A percentile compares a stretch with the other conserved stretches of the same genome.
Evolutionary conservation across 2,329 filamentous ascomycete genomes (phyloP).

Genomic region (Aspergillus sergii): DNA sequence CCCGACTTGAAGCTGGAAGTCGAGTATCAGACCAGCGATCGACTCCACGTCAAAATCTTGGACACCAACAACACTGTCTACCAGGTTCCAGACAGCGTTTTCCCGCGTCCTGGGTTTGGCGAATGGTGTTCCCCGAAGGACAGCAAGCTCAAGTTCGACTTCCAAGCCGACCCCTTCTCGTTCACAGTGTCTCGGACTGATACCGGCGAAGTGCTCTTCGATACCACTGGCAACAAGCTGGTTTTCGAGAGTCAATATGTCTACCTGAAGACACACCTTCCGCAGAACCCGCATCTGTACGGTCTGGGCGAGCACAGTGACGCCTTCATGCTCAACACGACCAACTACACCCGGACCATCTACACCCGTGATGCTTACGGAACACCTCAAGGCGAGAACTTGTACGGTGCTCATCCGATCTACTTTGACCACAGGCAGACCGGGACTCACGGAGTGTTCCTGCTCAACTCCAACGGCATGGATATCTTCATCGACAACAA

Average conservation of each 20-base stretch:
- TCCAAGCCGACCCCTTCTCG: background rate
- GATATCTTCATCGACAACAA: slow-evolving; percentile 70
- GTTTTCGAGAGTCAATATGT: slow-evolving; percentile 76
- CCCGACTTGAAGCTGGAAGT: slow-evolving; percentile 55
- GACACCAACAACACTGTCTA: background rate
- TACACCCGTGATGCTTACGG: background rate
- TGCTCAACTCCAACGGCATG: slow-evolving; percentile 75
- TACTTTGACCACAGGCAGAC: slow-evolving; percentile 67
- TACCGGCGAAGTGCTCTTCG: slow-evolving; percentile 53
- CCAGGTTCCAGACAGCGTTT: background rate
- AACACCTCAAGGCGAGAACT: slow-evolving; percentile 46
- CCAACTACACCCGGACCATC: background rate
- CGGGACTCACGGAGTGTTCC: slow-evolving; percentile 67
- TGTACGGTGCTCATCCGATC: slow-evolving; percentile 73
- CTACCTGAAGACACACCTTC: slow-evolving; percentile 67
- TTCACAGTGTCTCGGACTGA: slow-evolving; percentile 44
- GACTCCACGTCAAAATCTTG: slow-evolving; percentile 64
- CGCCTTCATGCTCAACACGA: slow-evolving; percentile 47
- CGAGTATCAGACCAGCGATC: slow-evolving; percentile 59
- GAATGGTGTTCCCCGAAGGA: background rate
- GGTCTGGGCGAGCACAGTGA: slow-evolving; percentile 79
- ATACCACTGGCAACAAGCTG: slow-evolving; percentile 63
- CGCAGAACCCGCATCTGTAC: slow-evolving; percentile 70
- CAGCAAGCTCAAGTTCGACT: background rate
- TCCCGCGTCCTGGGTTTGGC: background rate